A percentile compares a stretch with the other conserved stretches of the same genome.
These are phyloP conservation scores for Ziziphus jujuba DNA, from an alignment of 306 rosid genomes.

Conservation along the genomic window DNA sequence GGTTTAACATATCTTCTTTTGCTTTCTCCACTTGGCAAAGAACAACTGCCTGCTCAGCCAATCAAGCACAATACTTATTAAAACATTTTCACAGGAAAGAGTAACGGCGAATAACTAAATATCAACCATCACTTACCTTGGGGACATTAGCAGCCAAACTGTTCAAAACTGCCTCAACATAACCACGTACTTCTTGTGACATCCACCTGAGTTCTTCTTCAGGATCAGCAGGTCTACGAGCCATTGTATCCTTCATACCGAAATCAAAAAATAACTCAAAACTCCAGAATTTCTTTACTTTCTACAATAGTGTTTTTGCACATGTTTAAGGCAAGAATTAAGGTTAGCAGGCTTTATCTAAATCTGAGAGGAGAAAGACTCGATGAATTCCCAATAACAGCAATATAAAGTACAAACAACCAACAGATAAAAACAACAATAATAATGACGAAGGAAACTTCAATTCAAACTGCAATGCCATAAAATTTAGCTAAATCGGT, in stretches of 20 bases:
- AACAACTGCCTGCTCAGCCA: constrained; percentile 86
- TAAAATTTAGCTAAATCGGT: background rate
- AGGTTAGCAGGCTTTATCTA: background rate
- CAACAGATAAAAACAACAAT: background rate
- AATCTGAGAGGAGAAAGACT: background rate
- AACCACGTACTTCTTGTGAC: constrained; percentile 99
- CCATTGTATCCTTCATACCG: constrained; percentile 70
- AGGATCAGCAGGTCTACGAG: constrained; percentile 94
- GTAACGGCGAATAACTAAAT: background rate
- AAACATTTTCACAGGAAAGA: constrained; percentile 15
- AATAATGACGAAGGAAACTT: background rate
- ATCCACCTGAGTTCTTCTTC: constrained; percentile 99
- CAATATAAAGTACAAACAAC: background rate
- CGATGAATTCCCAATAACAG: background rate
- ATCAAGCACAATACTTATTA: constrained; percentile 25
- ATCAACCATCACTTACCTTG: constrained; percentile 46
- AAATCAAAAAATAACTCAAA: background rate
- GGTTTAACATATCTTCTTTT: constrained; percentile 96
- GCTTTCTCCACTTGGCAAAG: constrained; percentile 98
- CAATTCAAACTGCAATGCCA: background rate
- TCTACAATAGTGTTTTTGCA: background rate
- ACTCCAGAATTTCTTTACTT: background rate
- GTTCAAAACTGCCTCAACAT: constrained; percentile 95
- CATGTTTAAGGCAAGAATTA: background rate
- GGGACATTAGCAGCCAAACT: constrained; percentile 99